These are phyloP conservation scores for Trichosporon inkin DNA, from an alignment of 1,284 basidiomycete genomes.

Conservation along the genomic window DNA sequence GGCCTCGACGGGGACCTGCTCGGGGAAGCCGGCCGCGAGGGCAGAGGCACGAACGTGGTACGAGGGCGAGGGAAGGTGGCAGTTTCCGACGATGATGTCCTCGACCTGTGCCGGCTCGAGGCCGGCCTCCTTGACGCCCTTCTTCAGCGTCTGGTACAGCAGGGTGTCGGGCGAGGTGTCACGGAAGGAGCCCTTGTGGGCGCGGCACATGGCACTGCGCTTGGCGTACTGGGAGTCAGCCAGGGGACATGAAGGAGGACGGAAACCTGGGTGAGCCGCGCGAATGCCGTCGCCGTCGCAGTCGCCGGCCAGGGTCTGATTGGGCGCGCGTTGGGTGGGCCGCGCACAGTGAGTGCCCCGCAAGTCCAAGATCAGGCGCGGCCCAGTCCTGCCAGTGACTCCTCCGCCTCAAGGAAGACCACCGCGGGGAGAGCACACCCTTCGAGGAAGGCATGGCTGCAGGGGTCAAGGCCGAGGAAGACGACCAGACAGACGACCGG, in stretches of 20 bases:
- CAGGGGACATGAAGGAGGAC: slow-evolving; percentile 49
- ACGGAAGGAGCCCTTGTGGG: slow-evolving; percentile 30
- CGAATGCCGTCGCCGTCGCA: too few species aligned
- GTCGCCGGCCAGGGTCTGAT: neutral
- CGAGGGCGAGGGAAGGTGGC: slow-evolving; percentile 23
- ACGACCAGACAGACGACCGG: neutral
- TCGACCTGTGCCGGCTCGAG: slow-evolving; percentile 26
- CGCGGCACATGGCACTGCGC: slow-evolving; percentile 30
- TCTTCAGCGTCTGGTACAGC: slow-evolving; percentile 28
- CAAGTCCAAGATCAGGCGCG: neutral
- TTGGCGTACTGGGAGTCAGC: slow-evolving; percentile 48
- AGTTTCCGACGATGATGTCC: slow-evolving; percentile 56
- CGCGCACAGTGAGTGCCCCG: too few species aligned
- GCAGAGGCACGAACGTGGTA: slow-evolving; percentile 26
- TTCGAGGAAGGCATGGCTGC: neutral
- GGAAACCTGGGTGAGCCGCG: slow-evolving; percentile 63
- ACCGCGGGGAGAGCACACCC: neutral
- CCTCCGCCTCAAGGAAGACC: too few species aligned
- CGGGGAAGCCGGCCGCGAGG: slow-evolving; percentile 24
- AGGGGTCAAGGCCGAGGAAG: too few species aligned
- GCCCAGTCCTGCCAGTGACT: neutral
- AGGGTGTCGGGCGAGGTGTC: slow-evolving; percentile 33
- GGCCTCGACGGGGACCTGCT: slow-evolving; percentile 68
- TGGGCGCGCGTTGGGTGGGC: neutral
- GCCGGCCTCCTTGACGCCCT: slow-evolving; percentile 26